phyloP scores from a whole-genome alignment of 2,329 filamentous ascomycete genomes.

The Cladophialophora carrionii region DNA sequence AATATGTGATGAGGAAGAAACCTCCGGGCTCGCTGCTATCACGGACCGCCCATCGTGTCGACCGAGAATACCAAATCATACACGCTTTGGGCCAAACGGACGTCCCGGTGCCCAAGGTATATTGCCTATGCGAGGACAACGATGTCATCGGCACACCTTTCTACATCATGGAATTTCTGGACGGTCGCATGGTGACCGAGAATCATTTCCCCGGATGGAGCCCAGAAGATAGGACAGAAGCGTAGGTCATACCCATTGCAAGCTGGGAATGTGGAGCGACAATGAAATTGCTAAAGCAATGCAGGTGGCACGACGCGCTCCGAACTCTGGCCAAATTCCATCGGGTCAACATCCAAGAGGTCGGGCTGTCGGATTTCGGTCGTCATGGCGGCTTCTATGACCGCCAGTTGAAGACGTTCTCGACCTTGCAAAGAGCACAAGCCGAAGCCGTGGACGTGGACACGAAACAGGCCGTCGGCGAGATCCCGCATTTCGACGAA shows the following conservation, averaged over 20 bases:
- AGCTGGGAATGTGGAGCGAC: neutral
- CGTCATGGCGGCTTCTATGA: conserved; percentile 76
- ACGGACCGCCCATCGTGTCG: conserved; percentile 92
- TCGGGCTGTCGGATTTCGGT: conserved; percentile 75
- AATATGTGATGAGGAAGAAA: conserved; percentile 95
- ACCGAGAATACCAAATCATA: conserved; percentile 91
- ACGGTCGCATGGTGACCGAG: conserved; percentile 92
- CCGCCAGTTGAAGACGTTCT: conserved; percentile 83
- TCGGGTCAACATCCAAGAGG: conserved; percentile 65
- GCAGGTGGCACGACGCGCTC: conserved; percentile 79
- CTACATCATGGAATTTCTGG: conserved; percentile 95
- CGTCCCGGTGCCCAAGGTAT: conserved; percentile 82
- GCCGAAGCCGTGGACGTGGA: conserved; percentile 75
- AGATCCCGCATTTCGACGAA: conserved; percentile 80
- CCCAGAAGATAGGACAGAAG: conserved; percentile 68
- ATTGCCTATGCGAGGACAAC: conserved; percentile 83
- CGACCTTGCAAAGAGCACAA: conserved; percentile 76
- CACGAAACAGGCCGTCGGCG: conserved; percentile 73
- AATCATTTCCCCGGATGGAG: conserved; percentile 75
- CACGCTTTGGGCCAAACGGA: conserved; percentile 76
- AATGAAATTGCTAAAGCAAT: conserved; percentile 7
- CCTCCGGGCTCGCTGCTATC: conserved; percentile 92
- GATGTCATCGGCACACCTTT: conserved; percentile 84
- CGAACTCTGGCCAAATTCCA: conserved; percentile 85
- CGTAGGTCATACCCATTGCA: conserved; percentile 55